Percentiles rank a stretch among this genome's conserved stretches.
Conservation (phyloP, 2,329 filamentous ascomycete genomes). For the Penicillium sp. region DNA sequence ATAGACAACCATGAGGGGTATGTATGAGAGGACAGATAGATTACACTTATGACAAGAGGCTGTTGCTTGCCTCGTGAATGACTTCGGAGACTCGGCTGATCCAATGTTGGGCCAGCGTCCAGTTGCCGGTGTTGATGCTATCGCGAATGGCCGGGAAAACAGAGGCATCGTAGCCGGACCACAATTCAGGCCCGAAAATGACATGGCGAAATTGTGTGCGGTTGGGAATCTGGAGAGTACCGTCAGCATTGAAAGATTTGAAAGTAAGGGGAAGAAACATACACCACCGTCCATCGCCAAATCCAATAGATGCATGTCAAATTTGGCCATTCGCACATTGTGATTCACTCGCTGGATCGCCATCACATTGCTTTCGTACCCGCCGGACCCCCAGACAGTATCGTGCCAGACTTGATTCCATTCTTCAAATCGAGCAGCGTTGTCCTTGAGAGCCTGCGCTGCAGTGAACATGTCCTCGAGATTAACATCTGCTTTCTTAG, state of each 20-base stretch:
- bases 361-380: constrained; percentile 67
- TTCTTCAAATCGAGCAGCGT: constrained; percentile 60
- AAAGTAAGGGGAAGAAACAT: constrained; percentile 41
- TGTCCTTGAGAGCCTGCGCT: constrained; percentile 53
- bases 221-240: constrained; percentile 60
- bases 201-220: constrained; percentile 92
- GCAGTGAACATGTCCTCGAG: constrained; percentile 59
- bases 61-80: constrained; percentile 55
- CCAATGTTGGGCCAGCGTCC: constrained; percentile 60
- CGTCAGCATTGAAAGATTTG: constrained; percentile 9
- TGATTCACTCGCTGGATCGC: constrained; percentile 64
- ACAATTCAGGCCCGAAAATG: constrained; percentile 75
- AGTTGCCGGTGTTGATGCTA: constrained; percentile 65
- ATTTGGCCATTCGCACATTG: constrained; percentile 70
- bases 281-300: constrained; percentile 65
- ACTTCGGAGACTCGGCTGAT: constrained; percentile 67
- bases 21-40: constrained; percentile 5
- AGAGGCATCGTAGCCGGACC: constrained; percentile 62
- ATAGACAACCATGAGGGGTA: constrained; percentile 1
- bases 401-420: constrained; percentile 77
- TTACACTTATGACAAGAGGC: constrained; percentile 36
- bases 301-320: constrained; percentile 81
- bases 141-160: constrained; percentile 83
- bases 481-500: constrained; percentile 49
- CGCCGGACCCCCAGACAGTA: constrained; percentile 62